Conservation (phyloP, 108 stramenopile species). For the Nitzschia palea region DNA sequence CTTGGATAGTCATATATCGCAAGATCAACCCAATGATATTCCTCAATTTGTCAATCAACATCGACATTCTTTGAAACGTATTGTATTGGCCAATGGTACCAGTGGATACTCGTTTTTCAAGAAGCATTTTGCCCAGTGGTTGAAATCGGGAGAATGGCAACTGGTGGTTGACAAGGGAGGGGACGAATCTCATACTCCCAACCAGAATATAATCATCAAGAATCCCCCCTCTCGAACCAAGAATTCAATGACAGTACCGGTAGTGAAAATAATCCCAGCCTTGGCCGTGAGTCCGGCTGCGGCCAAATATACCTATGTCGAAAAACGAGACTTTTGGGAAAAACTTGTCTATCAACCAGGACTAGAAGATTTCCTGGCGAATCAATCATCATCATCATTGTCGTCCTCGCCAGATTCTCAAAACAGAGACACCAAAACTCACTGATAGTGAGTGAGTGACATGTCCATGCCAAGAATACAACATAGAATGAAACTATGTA, state of each 20-base stretch:
- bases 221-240: too few species aligned
- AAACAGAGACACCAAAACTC: too few species aligned
- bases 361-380: slow-evolving; percentile 35
- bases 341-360: slow-evolving; percentile 63
- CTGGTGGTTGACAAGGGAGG: too few species aligned
- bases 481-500: too few species aligned
- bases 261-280: slow-evolving; percentile 48
- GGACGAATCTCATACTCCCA: too few species aligned
- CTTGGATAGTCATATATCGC: slow-evolving; percentile 62
- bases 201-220: too few species aligned
- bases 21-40: slow-evolving; percentile 68
- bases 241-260: too few species aligned
- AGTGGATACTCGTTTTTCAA: slow-evolving; percentile 53
- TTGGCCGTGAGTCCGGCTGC: slow-evolving; percentile 73
- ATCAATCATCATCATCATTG: neutral
- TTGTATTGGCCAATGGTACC: slow-evolving; percentile 78
- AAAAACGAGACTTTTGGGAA: slow-evolving; percentile 82
- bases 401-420: too few species aligned
- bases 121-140: slow-evolving; percentile 71
- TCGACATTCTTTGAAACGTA: slow-evolving; percentile 45
- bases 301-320: slow-evolving; percentile 56
- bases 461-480: too few species aligned
- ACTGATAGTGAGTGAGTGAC: too few species aligned
- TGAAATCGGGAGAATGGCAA: slow-evolving; percentile 47
- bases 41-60: slow-evolving; percentile 55